Base-by-base conservation (phyloP, 768 basidiomycete genomes). In the Ramaria sp. region DNA sequence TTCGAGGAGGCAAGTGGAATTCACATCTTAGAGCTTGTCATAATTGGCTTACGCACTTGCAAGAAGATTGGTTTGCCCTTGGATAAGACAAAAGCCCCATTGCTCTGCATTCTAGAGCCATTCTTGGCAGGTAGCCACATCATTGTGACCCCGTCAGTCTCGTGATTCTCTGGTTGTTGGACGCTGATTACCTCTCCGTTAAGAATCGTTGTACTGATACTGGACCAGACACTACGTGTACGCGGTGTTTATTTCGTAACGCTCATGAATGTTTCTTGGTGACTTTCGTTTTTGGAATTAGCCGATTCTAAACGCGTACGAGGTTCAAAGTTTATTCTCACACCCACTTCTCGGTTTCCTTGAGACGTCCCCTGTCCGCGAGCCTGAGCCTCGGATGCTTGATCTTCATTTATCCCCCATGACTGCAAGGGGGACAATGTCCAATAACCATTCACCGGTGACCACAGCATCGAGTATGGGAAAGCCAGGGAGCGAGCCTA, bases 131-230 rank as follows among this genome's bases (percentile, higher is more conserved):
- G 82, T 4, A 81, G 82, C 49, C 73, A 79, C 47, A 73, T 86
- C 7, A 73, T 94, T 45, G 91, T 94, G 6, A 91, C 87, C 0
- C 92, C 92, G 91, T 93, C 59, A 66, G 88, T 72, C 7, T 7
- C 43, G 31, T 45, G 38, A n/a, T 27, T 54, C 7, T n/a, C 12
- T 19, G 54, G 24, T 30, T 38, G 19, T 42, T 48, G 0, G 11
- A 39, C 15, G 15, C 27, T 42, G 5, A 46, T 34, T 38, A 7
- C 3, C 3, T 2, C 9, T 1, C 50, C 17, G 38, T 12, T 10
- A 61, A 94, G 91, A 1, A 87, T 94, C 0, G 86, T 95, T 20
- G 88, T 91, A 1, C 76, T 95, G 10, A 82, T 94, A 20, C 77
- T 89, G 0, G 90, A 93, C 70, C 82, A 83, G 57, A 82, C 81